Evolutionary conservation across 2,329 filamentous ascomycete species (phyloP), one percentile per base, ranked within the genome.

Genomic region (Fusarium protoensiforme): DNA sequence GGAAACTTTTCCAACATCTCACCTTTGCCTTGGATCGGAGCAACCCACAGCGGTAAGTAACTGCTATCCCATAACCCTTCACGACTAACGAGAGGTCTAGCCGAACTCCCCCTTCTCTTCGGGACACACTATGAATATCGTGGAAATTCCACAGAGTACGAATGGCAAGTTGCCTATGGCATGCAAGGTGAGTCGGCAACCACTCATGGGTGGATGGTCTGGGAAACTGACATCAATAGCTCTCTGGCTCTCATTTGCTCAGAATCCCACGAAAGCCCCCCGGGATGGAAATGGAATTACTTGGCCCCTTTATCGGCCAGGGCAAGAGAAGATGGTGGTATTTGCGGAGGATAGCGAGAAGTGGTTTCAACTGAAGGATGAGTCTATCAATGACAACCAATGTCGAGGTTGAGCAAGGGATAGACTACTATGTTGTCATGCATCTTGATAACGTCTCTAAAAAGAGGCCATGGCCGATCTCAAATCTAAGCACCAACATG

Each of bases 1-100:
- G 83, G 83, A 7, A 84, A 84, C 64, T 85, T 82, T 63, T 78
- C 77, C 20, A 83, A 82, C 61, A 67, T 85, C 16, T 82, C 81
- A 8, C 82, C 83, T 29, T 78, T 81, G 29, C 58, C 74, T 3
- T 84, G 81, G 82, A 79, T 84, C 72, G 83, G 83, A 2, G 82
- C 83, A 29, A 72, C 71, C 5, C 77, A 79, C 62, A 78, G 77
- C 38, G 71, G 76, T 79, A 65, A 51, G 73, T 65, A 7, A 35
- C 13, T 31, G 10, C 2, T 3, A 20, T 9, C 18, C 10, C 18
- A 9, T 14, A 5, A 9, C n/a, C 11, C 18, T n/a, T 16, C 29
- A 16, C 20, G 0, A 14, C 35, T 60, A 20, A 39, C 20, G 0
- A 13, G 9, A 5, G 8, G 7, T 43, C 41, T 4, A 69, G 77